phyloP scores from a whole-genome alignment of 257 asterid species.

The Nyctanthes arbortristis region DNA sequence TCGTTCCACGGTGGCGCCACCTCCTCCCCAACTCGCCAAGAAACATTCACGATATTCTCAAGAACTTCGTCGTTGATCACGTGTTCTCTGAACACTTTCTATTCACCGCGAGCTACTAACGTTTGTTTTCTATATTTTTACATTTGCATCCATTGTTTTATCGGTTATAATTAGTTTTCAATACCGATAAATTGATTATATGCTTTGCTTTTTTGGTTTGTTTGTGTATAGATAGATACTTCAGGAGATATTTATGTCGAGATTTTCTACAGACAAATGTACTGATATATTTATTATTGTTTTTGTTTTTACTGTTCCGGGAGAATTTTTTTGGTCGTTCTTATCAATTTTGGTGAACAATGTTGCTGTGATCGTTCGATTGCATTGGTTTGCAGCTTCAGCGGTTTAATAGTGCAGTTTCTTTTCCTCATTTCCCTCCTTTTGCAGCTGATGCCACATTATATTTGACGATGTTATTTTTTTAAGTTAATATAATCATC shows the following conservation, averaged over 20 bases:
- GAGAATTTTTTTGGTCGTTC: background rate
- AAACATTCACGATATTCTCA: background rate
- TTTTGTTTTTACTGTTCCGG: background rate
- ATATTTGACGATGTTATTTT: background rate
- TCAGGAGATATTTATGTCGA: background rate
- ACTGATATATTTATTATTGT: background rate
- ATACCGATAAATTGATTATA: conserved; percentile 5
- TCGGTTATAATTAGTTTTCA: background rate
- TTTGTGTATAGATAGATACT: background rate
- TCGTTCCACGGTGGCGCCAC: conserved; percentile 22
- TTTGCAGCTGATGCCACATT: no score
- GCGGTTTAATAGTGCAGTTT: background rate
- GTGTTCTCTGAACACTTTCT: background rate
- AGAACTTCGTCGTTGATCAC: background rate
- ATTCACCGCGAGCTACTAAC: background rate
- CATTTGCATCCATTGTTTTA: conserved; percentile 7
- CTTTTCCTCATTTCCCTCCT: background rate
- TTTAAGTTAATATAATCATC: conserved; percentile 5
- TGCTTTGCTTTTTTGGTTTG: background rate
- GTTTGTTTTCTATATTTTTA: conserved; percentile 2
- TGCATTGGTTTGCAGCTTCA: background rate
- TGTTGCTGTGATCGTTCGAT: background rate
- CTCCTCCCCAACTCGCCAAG: background rate
- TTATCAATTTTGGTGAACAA: background rate
- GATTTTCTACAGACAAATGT: background rate